These are phyloP conservation scores for Sanghuangporus weigelae DNA, from an alignment of 1,284 basidiomycete species.

Conservation along the genomic window DNA sequence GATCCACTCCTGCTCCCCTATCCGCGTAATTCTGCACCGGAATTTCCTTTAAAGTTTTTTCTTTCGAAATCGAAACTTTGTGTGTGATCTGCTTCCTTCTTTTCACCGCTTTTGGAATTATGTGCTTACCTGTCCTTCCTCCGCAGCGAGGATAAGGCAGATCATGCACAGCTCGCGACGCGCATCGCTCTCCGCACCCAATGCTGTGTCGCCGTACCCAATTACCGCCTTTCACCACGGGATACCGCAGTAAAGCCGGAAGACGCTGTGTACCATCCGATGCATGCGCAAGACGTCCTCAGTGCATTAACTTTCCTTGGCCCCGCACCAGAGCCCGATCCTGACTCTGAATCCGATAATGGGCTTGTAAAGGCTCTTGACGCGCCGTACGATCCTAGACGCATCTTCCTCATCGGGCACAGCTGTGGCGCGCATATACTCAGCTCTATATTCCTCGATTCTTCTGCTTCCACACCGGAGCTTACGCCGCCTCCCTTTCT, in stretches of 20 bases:
- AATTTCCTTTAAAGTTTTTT: neutral
- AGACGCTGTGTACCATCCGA: slow-evolving; percentile 52
- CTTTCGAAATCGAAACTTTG: neutral
- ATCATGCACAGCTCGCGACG: slow-evolving; percentile 49
- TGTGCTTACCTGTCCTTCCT: neutral
- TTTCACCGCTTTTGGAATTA: neutral
- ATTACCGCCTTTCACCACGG: slow-evolving; percentile 62
- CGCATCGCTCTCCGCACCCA: slow-evolving; percentile 43
- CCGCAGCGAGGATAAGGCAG: slow-evolving; percentile 63
- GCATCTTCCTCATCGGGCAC: slow-evolving; percentile 64
- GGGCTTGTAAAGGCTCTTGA: neutral
- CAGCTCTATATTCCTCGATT: slow-evolving; percentile 59
- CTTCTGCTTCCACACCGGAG: slow-evolving; percentile 33
- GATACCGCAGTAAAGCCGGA: slow-evolving; percentile 29
- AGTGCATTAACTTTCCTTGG: slow-evolving; percentile 52
- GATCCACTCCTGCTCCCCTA: neutral
- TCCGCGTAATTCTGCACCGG: neutral
- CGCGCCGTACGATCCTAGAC: slow-evolving; percentile 33
- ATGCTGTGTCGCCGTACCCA: slow-evolving; percentile 61
- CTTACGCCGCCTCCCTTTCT: slow-evolving; percentile 45
- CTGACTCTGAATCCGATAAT: neutral
- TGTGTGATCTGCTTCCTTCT: neutral
- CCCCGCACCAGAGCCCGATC: slow-evolving; percentile 20
- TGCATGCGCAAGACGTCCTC: slow-evolving; percentile 63
- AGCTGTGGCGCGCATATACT: slow-evolving; percentile 79